Conservation (phyloP, 768 basidiomycete species). For the Pseudohyphozyma bogoriensis region DNA sequence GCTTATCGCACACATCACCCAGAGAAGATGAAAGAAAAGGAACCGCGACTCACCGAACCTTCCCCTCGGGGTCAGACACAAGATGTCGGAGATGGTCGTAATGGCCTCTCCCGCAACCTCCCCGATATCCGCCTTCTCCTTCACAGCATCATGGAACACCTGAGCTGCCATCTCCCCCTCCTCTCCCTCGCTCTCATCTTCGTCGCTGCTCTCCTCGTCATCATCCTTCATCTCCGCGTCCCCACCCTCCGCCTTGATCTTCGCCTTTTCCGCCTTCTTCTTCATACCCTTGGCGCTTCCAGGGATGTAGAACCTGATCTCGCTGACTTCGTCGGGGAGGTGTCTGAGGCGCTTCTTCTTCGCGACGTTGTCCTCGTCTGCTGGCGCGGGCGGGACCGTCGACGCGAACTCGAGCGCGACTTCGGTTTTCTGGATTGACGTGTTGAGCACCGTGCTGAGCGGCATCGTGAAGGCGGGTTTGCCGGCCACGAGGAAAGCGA, state of each 20-base stretch:
- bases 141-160: conserved; percentile 90
- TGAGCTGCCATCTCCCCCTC: conserved; percentile 49
- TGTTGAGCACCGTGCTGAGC: conserved; percentile 76
- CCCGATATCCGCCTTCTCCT: conserved; percentile 90
- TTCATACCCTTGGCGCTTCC: conserved; percentile 57
- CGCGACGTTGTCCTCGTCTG: conserved; percentile 17
- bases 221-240: conserved; percentile 55
- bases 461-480: conserved; percentile 85
- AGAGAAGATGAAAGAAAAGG: not conserved
- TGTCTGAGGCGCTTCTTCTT: conserved; percentile 19
- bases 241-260: conserved; percentile 26
- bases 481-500: conserved; percentile 80
- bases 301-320: conserved; percentile 93
- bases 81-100: conserved; percentile 86
- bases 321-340: conserved; percentile 41
- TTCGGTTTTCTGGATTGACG: conserved; percentile 94
- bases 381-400: conserved; percentile 26
- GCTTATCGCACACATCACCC: conserved; percentile 32
- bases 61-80: conserved; percentile 71
- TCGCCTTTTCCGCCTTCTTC: conserved; percentile 48
- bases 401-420: conserved; percentile 85
- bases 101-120: conserved; percentile 84
- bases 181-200: conserved; percentile 34
- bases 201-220: conserved; percentile 28
- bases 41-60: conserved; percentile 24